A percentile compares a stretch with the other conserved stretches of the same genome.
Evolutionary conservation across 305 asterid genomes (phyloP).

Genomic region (Fraxinus nigra): DNA sequence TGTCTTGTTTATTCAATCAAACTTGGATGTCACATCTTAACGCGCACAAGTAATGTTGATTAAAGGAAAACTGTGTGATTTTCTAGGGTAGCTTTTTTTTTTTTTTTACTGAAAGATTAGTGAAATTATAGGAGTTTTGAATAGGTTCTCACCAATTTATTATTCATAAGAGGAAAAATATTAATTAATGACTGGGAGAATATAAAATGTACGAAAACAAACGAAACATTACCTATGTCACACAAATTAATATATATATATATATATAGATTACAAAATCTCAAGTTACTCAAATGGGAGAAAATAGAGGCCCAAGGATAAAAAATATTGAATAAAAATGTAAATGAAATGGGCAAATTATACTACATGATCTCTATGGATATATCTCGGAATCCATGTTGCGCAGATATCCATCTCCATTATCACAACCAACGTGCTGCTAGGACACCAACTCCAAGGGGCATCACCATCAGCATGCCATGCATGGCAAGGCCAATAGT

Average conservation of each 20-base stretch:
- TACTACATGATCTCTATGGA: neutral
- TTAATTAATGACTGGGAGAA: neutral
- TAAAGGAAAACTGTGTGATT: neutral
- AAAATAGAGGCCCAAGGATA: neutral
- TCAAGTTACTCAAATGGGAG: constrained; percentile 21
- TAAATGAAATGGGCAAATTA: neutral
- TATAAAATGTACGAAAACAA: too few species aligned
- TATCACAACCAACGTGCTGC: constrained; percentile 26
- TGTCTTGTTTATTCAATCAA: too few species aligned
- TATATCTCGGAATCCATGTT: neutral
- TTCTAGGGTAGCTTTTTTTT: neutral
- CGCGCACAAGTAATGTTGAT: neutral
- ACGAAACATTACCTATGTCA: neutral
- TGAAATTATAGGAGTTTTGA: neutral
- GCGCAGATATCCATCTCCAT: neutral
- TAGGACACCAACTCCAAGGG: constrained; percentile 26
- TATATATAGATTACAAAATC: constrained; percentile 8
- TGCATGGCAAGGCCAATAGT: constrained; percentile 16
- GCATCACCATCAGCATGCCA: constrained; percentile 25
- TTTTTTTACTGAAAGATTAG: neutral
- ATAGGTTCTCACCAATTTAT: neutral
- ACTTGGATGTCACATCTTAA: too few species aligned
- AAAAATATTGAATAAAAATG: neutral
- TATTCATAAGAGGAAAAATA: neutral
- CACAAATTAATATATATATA: constrained; percentile 14